A percentile compares a stretch with the other conserved stretches of the same genome.
Conservation (phyloP, 306 rosid species). For the cucumber (Cucumis sativus) region DNA sequence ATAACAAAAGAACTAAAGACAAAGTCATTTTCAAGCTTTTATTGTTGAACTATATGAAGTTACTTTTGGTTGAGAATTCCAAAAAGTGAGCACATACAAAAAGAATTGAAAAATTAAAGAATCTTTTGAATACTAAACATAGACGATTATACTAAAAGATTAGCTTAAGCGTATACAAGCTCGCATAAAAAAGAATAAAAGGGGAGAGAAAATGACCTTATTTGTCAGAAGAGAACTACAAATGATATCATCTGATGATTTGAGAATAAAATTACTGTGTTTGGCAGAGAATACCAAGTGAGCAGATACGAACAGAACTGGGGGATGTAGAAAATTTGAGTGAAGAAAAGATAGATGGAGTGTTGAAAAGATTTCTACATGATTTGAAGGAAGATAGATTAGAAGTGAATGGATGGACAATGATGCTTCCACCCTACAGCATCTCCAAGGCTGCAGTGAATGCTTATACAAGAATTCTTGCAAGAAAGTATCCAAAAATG, state of each 20-base stretch:
- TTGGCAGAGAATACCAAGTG: slow-evolving; percentile 44
- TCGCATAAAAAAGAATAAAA: not conserved
- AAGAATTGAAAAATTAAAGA: too few species aligned
- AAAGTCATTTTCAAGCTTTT: too few species aligned
- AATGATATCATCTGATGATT: not conserved
- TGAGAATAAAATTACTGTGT: not conserved
- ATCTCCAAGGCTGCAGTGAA: slow-evolving; percentile 37
- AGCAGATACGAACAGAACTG: slow-evolving; percentile 31
- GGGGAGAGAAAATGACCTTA: not conserved
- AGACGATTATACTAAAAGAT: not conserved
- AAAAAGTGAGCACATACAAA: too few species aligned
- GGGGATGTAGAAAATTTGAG: slow-evolving; percentile 21
- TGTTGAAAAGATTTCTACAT: slow-evolving; percentile 23
- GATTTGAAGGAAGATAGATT: slow-evolving; percentile 32
- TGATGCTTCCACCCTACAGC: slow-evolving; percentile 48
- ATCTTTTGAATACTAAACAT: too few species aligned
- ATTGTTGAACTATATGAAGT: too few species aligned
- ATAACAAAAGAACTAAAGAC: too few species aligned
- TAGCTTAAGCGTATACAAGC: not conserved
- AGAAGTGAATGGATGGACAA: slow-evolving; percentile 44
- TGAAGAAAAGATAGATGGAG: slow-evolving; percentile 37
- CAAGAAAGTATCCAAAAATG: slow-evolving; percentile 28
- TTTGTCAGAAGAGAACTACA: not conserved
- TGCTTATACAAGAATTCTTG: slow-evolving; percentile 45
- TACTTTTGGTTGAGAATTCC: too few species aligned